Percentiles rank a stretch among this genome's conserved stretches.
Conservation (phyloP, 192 early-diverging fungal species). For the Helicostylum pulchrum region DNA sequence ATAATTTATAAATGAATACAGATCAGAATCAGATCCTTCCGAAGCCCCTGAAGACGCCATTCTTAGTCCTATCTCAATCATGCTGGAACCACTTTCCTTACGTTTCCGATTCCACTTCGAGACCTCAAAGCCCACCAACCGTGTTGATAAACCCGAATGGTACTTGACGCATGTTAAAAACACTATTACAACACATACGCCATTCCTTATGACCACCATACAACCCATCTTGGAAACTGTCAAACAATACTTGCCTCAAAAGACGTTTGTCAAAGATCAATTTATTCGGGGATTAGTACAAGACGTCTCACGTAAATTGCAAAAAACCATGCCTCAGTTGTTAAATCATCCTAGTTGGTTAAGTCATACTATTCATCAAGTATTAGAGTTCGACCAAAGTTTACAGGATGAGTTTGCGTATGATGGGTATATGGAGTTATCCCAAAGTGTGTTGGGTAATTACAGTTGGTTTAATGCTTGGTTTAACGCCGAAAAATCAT, state of each 20-base stretch:
- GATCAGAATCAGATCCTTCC: background rate
- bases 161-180: conserved; percentile 60
- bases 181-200: conserved; percentile 56
- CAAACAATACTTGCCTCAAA: conserved; percentile 25
- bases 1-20: background rate
- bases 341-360: conserved; percentile 54
- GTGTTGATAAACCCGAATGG: conserved; percentile 84
- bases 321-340: conserved; percentile 46
- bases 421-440: conserved; percentile 17
- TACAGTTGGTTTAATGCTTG: conserved; percentile 60
- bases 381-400: conserved; percentile 64
- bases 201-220: conserved; percentile 59
- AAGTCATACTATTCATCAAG: conserved; percentile 65
- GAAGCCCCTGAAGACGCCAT: conserved; percentile 1
- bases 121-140: conserved; percentile 62
- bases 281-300: conserved; percentile 58
- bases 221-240: conserved; percentile 55
- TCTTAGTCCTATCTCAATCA: conserved; percentile 48
- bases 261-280: conserved; percentile 62
- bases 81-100: conserved; percentile 59
- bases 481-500: conserved; percentile 64
- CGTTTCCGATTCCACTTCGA: conserved; percentile 77
- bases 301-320: conserved; percentile 57
- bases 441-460: conserved; percentile 49
- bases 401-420: conserved; percentile 62